A percentile compares a stretch with the other conserved stretches of the same genome.
Evolutionary conservation across 257 asterid genomes (phyloP).

Genomic region (Solanum chmielewskii): DNA sequence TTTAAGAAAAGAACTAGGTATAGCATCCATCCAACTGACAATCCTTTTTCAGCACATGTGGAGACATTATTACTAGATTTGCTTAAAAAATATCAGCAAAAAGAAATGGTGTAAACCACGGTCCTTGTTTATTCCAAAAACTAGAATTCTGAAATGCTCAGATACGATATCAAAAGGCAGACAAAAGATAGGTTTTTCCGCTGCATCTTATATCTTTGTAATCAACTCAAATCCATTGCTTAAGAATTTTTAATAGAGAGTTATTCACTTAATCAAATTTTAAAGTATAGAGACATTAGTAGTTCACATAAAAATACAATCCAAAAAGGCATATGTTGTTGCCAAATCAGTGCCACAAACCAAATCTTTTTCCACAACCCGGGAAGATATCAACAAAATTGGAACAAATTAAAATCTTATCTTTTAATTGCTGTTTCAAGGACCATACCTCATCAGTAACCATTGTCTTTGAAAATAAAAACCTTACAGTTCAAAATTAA

Average conservation of each 20-base stretch:
- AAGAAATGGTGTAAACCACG: background rate
- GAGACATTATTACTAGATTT: background rate
- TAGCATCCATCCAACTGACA: background rate
- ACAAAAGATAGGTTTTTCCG: background rate
- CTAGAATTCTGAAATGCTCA: background rate
- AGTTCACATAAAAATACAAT: background rate
- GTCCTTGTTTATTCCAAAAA: background rate
- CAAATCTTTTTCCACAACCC: background rate
- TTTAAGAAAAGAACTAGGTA: background rate
- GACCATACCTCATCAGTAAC: background rate
- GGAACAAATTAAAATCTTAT: background rate
- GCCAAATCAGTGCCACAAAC: background rate
- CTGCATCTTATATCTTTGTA: background rate
- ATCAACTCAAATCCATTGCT: background rate
- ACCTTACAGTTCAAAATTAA: background rate
- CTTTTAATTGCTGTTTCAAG: background rate
- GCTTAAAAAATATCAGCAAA: background rate
- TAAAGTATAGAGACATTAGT: background rate
- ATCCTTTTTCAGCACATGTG: background rate
- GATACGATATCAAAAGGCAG: background rate
- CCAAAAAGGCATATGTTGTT: background rate
- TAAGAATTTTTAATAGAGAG: background rate
- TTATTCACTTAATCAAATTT: background rate
- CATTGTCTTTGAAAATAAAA: background rate
- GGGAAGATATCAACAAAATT: background rate